Conservation (phyloP, 495 filamentous ascomycete genomes). For the Clohesyomyces aquaticus region DNA sequence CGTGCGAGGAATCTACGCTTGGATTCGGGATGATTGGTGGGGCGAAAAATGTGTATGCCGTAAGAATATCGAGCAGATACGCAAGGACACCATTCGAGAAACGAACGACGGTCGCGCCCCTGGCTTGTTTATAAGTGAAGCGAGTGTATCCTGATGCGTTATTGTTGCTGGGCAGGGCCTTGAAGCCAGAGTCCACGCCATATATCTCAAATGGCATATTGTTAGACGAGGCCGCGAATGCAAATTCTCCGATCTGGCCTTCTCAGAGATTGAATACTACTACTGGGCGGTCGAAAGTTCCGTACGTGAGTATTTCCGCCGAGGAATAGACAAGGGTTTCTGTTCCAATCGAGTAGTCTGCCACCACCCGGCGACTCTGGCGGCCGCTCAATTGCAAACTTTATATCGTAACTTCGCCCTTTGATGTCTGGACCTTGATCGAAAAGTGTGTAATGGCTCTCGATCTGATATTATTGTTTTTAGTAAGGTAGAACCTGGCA, state of each 20-base stretch:
- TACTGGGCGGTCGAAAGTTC: conserved; percentile 53
- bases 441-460: conserved; percentile 55
- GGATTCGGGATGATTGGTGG: conserved; percentile 58
- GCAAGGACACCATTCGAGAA: conserved; percentile 52
- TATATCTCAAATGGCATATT: conserved; percentile 32
- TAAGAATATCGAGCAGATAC: conserved; percentile 55
- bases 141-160: conserved; percentile 37
- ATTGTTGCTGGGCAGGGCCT: neutral
- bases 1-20: conserved; percentile 38
- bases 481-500: conserved; percentile 61
- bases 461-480: conserved; percentile 54
- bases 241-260: conserved; percentile 60
- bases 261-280: conserved; percentile 59
- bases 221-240: conserved; percentile 49
- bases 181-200: conserved; percentile 10
- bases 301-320: conserved; percentile 60
- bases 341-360: conserved; percentile 58
- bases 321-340: conserved; percentile 62
- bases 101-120: conserved; percentile 55
- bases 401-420: conserved; percentile 54
- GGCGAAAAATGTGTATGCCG: conserved; percentile 61
- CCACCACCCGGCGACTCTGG: conserved; percentile 62
- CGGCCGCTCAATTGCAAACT: conserved; percentile 58
- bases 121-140: conserved; percentile 54
- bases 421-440: conserved; percentile 58